Evolutionary conservation across 768 basidiomycete species (phyloP), one percentile per base, ranked within the genome.

Genomic region (Guyanaporus albipodus): DNA sequence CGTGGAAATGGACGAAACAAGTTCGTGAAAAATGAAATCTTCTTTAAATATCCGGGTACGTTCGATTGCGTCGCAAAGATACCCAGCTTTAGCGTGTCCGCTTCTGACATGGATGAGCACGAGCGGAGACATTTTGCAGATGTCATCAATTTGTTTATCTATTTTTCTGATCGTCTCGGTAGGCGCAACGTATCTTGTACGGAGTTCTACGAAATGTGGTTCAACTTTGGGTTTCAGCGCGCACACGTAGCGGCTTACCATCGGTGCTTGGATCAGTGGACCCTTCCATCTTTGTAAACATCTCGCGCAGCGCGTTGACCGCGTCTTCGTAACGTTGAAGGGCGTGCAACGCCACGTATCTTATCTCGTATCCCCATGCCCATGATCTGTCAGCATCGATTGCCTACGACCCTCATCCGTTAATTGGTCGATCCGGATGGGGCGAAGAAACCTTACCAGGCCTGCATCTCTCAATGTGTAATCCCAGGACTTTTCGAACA

Each of bases 91-190:
- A n/a, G n/a, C n/a, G n/a, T n/a, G n/a, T n/a, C n/a, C n/a, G n/a
- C n/a, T 40, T 40, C 32, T 17, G 19, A 46, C 29, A 40, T 39
- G 0, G 38, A 46, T 46, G 32, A 46, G 45, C 4, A 46, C 31
- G n/a, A 39, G 21, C 8, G 45, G 45, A 5, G 44, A 46, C 19
- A 11, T 46, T 15, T 38, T 23, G 3, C 27, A 3, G 29, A 38
- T 46, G n/a, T 17, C 37, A 19, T 8, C 8, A 5, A 46, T 32
- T 15, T 12, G n/a, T 9, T 8, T n/a, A 6, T 38, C 28, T 4
- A 46, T 46, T 2, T 19, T n/a, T 19, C 28, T 31, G 17, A 26
- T 24, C 5, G 2, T 19, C 12, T 31, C 23, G 27, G 35, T n/a
- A 0, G 26, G 35, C 6, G 26, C 12, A 21, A 31, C 8, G 15